phyloP scores from a whole-genome alignment of 495 filamentous ascomycete species.

The Baudoinia panamericana region DNA sequence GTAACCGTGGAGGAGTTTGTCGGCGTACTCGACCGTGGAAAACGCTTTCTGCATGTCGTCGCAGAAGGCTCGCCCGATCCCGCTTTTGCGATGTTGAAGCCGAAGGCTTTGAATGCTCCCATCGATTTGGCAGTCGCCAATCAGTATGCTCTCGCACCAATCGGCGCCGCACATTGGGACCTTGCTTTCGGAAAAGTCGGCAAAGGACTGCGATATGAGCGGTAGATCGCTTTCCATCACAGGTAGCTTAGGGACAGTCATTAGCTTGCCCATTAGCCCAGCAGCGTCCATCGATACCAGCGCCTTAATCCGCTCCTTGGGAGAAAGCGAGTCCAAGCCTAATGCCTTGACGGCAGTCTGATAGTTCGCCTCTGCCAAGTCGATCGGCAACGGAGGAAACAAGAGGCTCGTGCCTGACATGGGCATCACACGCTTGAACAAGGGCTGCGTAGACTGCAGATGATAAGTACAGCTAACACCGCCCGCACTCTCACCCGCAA shows the following conservation, averaged over 20 bases:
- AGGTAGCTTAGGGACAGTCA: conserved; percentile 18
- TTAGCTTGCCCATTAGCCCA: conserved; percentile 25
- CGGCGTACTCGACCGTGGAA: conserved; percentile 16
- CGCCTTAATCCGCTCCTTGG: conserved; percentile 27
- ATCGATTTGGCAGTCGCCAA: conserved; percentile 34
- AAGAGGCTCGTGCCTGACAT: conserved; percentile 33
- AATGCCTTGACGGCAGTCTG: conserved; percentile 27
- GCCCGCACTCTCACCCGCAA: conserved; percentile 25
- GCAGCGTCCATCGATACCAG: conserved; percentile 27
- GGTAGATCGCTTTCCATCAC: conserved; percentile 33
- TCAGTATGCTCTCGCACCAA: conserved; percentile 32
- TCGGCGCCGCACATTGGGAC: conserved; percentile 19
- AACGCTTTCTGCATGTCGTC: conserved; percentile 22
- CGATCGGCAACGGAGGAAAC: conserved; percentile 24
- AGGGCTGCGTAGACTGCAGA: conserved; percentile 28
- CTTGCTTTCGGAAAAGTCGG: conserved; percentile 19
- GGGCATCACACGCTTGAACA: conserved; percentile 32
- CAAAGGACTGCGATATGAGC: conserved; percentile 6
- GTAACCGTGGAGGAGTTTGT: conserved; percentile 27
- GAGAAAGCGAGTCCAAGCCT: conserved; percentile 24
- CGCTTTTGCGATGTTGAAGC: conserved; percentile 18
- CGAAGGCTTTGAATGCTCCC: conserved; percentile 22
- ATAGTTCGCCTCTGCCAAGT: conserved; percentile 31
- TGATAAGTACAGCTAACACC: conserved; percentile 31
- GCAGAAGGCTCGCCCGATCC: conserved; percentile 28